Evolutionary conservation across 108 stramenopile genomes (phyloP), one percentile per base, ranked within the genome.

Genomic region (Discostella pseudostelligera): DNA sequence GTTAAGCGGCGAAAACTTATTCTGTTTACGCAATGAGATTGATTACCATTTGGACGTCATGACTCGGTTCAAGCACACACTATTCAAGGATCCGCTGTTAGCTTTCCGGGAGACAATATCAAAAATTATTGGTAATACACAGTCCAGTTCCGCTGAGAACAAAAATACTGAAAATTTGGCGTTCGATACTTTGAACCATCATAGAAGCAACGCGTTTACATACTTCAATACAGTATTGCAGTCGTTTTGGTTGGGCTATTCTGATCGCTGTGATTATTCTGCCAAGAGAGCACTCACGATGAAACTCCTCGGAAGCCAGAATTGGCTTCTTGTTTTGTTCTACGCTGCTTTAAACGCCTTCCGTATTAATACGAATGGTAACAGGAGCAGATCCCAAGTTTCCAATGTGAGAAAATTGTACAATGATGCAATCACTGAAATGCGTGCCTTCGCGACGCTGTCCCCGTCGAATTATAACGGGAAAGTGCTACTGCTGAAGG

Each of bases 381-480:
- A 8, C 13, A n/a, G 43, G 48, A 22, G 16, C 11, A 2, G 28
- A n/a, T 0, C 24, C 42, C 42, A 43, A 43, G 2, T 43, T 1
- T 8, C 42, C 12, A 43, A 19, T 1, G 12, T 48, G 32, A 48
- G 13, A 37, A 48, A 36, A 62, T 20, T 45, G 3, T 43, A 12
- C 42, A 60, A 70, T 35, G 19, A 44, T 36, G 59, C 69, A 29
- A 46, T 60, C 10, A 5, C 0, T 8, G 43, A 19, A 13, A n/a
- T 70, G 11, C 13, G 16, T n/a, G 19, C 39, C 12, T 61, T 55
- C 2, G 62, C 48, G 13, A 25, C 36, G 22, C 49, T 58, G 16
- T 72, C 70, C 1, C 25, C 21, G 16, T 72, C 55, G 70, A 72
- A 72, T 40, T 72, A 56, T 22, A 24, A 51, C 56, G 63, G 63